These are phyloP conservation scores for Fusarium sp. DNA, from an alignment of 2,329 filamentous ascomycete genomes.

Conservation along the genomic window DNA sequence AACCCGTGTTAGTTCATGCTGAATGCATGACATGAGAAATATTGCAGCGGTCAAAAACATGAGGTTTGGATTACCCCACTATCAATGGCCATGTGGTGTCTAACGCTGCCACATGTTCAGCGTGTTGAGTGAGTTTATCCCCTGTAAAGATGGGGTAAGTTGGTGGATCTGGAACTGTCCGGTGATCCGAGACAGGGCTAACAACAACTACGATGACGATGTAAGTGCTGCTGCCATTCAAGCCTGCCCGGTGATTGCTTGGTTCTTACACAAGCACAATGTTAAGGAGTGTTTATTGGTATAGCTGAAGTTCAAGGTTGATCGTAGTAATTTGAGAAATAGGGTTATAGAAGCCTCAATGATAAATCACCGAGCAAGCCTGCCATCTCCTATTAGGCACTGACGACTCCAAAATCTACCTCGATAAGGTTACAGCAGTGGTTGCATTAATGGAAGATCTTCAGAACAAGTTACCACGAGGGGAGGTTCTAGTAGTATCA, in stretches of 20 bases:
- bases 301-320: too few species aligned
- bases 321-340: too few species aligned
- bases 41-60: neutral
- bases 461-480: too few species aligned
- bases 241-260: neutral
- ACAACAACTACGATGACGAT: constrained; percentile 3
- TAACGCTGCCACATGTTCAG: constrained; percentile 20
- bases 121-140: constrained; percentile 15
- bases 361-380: neutral
- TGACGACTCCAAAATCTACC: too few species aligned
- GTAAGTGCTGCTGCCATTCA: neutral
- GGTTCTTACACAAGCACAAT: neutral
- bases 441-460: too few species aligned
- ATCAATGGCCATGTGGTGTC: neutral
- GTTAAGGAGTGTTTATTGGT: too few species aligned
- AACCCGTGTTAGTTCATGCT: neutral
- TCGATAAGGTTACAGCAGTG: too few species aligned
- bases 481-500: too few species aligned
- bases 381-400: neutral
- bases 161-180: constrained; percentile 18
- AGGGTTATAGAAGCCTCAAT: neutral
- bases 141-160: constrained; percentile 32
- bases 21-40: neutral
- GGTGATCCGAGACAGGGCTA: constrained; percentile 10
- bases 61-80: constrained; percentile 10